Evolutionary conservation across 1,284 basidiomycete species (phyloP).

Genomic region (Leccinum ambiguum): DNA sequence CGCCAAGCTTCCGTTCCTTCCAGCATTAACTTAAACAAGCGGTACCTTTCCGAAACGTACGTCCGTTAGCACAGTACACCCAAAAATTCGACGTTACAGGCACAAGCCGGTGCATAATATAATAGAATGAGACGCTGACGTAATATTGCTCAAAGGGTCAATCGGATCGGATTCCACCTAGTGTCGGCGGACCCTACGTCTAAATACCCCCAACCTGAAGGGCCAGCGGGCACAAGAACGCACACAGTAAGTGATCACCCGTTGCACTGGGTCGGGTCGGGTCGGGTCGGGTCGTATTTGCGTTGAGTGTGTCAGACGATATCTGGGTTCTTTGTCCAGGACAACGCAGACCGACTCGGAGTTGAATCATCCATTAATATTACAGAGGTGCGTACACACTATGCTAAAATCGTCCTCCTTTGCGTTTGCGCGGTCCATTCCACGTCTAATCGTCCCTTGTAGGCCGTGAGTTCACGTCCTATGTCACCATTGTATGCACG

Average conservation of each 20-base stretch:
- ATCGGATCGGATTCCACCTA: too few relatives aligned
- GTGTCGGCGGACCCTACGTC: too few relatives aligned
- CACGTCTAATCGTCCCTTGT: background rate
- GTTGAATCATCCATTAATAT: background rate
- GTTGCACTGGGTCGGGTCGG: background rate
- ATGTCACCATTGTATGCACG: background rate
- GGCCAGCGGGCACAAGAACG: background rate
- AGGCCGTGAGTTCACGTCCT: constrained; percentile 23
- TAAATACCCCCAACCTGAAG: too few relatives aligned
- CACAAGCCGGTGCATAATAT: too few relatives aligned
- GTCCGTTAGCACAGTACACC: too few relatives aligned
- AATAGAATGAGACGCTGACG: too few relatives aligned
- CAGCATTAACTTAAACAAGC: too few relatives aligned
- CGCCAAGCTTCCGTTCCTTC: too few relatives aligned
- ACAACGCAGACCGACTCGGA: constrained; percentile 5
- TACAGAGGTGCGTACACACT: constrained; percentile 13
- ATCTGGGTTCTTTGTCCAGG: constrained; percentile 27
- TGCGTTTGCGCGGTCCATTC: background rate
- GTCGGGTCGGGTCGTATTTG: too few relatives aligned
- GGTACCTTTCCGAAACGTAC: too few relatives aligned
- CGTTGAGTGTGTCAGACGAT: constrained; percentile 17
- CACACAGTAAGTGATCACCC: constrained; percentile 18
- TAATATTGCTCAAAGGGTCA: too few relatives aligned
- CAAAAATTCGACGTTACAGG: too few relatives aligned
- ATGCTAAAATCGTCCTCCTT: background rate